Base-by-base conservation (phyloP, 1,284 basidiomycete genomes). In the Puccinia novopanici region DNA sequence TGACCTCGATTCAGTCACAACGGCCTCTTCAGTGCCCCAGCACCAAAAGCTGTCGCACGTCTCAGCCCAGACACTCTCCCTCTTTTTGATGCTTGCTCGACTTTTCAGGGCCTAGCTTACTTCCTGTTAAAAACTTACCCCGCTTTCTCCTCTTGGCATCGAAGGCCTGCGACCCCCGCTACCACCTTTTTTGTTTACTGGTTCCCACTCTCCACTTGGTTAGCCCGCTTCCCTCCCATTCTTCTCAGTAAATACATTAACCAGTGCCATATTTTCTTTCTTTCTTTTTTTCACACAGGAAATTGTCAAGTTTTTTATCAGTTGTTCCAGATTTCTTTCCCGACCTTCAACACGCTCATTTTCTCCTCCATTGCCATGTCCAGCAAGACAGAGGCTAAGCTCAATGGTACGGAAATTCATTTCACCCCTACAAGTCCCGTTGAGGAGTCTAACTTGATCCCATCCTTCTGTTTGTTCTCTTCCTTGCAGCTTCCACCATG, bases 41-140 rank as follows among this genome's bases (percentile, higher is more conserved):
- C 19, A 65, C 19, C 12, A 65, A 65, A 65, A 65, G 3, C 17
- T 65, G 61, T 65, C 61, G 61, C 61, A 65, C 61, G 61, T 65
- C 61, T 65, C 61, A 65, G 61, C 61, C 37, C 37, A 65, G 61
- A 42, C 61, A 42, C 61, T 42, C 61, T 37, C 61, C 42, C 42
- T 8, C 40, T 65, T n/a, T 37, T 65, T 42, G 13, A 40, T 65
- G 4, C 10, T 4, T 42, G 61, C 61, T 65, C 19, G 15, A 42
- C 61, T 65, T 34, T 65, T 22, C 15, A 37, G 13, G 24, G 59
- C 30, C 12, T 15, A 37, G 52, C 52, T n/a, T n/a, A 12, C 17
- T 15, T 54, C 22, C 30, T 30, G 15, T 37, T 61, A 37, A 61
- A 19, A 27, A 8, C 27, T 61, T 61, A 15, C 27, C 9, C 59